Base-by-base conservation (phyloP, 352 stramenopile species). In the Phytophthora syringae region DNA sequence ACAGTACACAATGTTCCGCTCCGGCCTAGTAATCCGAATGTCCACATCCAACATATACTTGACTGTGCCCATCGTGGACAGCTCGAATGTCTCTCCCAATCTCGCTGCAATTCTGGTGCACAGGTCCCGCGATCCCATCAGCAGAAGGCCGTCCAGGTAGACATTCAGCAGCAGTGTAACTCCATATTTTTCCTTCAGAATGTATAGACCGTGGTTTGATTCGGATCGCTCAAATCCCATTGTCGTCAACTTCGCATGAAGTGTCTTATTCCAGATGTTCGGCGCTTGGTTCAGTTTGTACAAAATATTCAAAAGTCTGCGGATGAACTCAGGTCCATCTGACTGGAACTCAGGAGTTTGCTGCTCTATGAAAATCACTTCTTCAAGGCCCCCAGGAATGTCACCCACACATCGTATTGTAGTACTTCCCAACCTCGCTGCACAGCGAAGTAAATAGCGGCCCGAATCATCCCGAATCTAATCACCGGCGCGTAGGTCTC, bases 401-500 rank as follows among this genome's bases (percentile, higher is more conserved):
- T 21, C 20, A 42, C 47, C 22, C 47, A 52, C 11, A 61, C 42
- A 20, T 60, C 53, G 22, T 47, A 47, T 40, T 47, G 40, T 12
- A 48, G 44, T 5, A 61, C 43, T 13, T 45, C 40, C 40, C 53
- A 61, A 11, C 42, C 28, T 9, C 28, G 15, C 42, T 60, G 18
- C 39, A 44, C 7, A 16, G 36, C 27, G 43, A 50, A 60, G 37
- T 51, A 60, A 6, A 67, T 55, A 18, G 56, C 56, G 0, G 40
- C 43, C 9, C 51, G 34, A 5, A 72, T 59, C 0, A 34, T 63
- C 20, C 61, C 64, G 18, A 72, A 72, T 0, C 64, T 18, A 7
- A 68, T 64, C 11, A 70, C 53, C 16, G 60, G 67, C 16, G 67
- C 40, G 9, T 52, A 70, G 3, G 60, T 74, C 13, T 67, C 48